A percentile compares a stretch with the other conserved stretches of the same genome.
These are phyloP conservation scores for Monilinia laxa DNA, from an alignment of 2,329 filamentous ascomycete species.

Conservation along the genomic window DNA sequence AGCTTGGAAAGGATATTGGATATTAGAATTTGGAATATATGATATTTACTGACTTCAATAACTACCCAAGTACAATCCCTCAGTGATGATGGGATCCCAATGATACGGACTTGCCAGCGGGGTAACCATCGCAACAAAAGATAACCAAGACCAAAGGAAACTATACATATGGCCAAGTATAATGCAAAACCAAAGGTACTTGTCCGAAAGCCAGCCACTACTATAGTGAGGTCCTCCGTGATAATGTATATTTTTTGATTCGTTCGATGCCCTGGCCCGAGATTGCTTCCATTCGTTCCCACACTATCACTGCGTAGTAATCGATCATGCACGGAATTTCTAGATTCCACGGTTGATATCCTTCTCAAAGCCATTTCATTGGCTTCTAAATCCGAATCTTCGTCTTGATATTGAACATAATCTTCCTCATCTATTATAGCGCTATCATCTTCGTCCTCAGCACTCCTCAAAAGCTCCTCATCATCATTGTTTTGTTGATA, in stretches of 20 bases:
- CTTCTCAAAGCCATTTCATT: conserved; percentile 49
- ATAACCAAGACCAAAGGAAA: conserved; percentile 76
- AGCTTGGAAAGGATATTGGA: conserved; percentile 1
- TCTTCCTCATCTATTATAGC: conserved; percentile 45
- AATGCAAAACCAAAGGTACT: conserved; percentile 65
- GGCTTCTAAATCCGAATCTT: conserved; percentile 40
- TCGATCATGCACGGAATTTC: conserved; percentile 57
- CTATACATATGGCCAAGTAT: conserved; percentile 69
- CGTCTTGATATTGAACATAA: conserved; percentile 38
- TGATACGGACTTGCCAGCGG: conserved; percentile 74
- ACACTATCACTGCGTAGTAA: conserved; percentile 71
- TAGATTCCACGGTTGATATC: conserved; percentile 61
- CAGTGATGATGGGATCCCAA: conserved; percentile 68
- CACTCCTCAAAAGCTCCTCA: conserved; percentile 44
- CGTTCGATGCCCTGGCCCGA: conserved; percentile 59
- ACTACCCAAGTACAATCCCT: conserved; percentile 85
- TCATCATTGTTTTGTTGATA: conserved; percentile 70
- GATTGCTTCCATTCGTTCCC: conserved; percentile 64
- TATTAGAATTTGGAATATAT: conserved; percentile 11
- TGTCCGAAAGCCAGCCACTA: conserved; percentile 86
- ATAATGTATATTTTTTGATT: conserved; percentile 92
- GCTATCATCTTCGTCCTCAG: conserved; percentile 42
- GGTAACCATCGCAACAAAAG: conserved; percentile 89
- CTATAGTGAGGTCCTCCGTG: conserved; percentile 92
- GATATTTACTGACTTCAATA: conserved; percentile 62